Base-by-base conservation (phyloP, 805 yeast species). In the Barnettozyma siamensis region DNA sequence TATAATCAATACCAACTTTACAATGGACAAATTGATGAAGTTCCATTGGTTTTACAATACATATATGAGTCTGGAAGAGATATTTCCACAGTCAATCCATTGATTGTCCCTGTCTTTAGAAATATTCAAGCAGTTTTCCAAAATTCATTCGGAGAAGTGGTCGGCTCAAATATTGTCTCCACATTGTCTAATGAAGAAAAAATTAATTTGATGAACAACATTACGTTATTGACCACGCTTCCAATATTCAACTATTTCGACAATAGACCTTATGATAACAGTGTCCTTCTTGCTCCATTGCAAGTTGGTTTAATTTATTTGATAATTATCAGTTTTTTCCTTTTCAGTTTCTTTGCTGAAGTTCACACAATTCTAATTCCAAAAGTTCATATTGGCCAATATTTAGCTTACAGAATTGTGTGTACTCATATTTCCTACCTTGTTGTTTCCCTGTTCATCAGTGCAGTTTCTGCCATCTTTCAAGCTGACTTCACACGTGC, bases 301-400 rank as follows among this genome's bases (percentile, higher is more conserved):
- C 91, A 83, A 58, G 80, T 84, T 45, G 93, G 93, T 38, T 69
- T 83, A 48, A 80, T 85, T 58, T 84, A 78, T 56, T 66, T 83
- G 56, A 72, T 85, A 51, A 78, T 85, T 56, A 58, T 83, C 42
- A 77, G 91, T 3, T 83, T 86, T 57, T 82, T 86, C 71, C 81
- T 79, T 50, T 72, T 82, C 51, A 73, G 60, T 24, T 73, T 83
- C 65, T 80, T 79, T 54, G 62, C 62, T 11, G 73, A 72, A 18
- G 51, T 80, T 15, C 83, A 84, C 55, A 64, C 62, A 40, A 57
- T 62, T 8, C 67, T 80, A 34, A 73, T 78, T 0, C 64, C 66
- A 36, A 62, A 69, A 24, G 55, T 76, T 28, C 70, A 70, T 36
- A 63, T 70, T 3, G 45, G 21, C 10, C 75, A 72, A 43, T 75